A percentile compares a stretch with the other conserved stretches of the same genome.
These are phyloP conservation scores for Aureococcus anophagefferens DNA, from an alignment of 108 stramenopile genomes.

Conservation along the genomic window DNA sequence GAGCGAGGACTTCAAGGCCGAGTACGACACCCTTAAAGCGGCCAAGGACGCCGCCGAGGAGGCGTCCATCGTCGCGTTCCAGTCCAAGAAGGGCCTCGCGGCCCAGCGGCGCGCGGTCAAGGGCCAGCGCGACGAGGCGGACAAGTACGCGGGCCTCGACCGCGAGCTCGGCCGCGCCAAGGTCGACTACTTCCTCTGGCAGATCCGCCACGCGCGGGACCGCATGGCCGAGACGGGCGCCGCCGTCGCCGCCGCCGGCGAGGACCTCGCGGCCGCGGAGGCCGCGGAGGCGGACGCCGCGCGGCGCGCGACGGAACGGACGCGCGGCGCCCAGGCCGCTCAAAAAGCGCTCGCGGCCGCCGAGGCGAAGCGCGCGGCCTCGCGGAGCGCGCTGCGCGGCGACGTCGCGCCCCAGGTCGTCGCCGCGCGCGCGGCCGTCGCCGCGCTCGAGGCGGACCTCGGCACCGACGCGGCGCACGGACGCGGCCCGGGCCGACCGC, in stretches of 20 bases:
- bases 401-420: no score
- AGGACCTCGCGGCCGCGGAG: constrained; percentile 52
- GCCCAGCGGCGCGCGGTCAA: constrained; percentile 74
- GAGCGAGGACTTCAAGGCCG: constrained; percentile 41
- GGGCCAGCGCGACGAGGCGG: constrained; percentile 74
- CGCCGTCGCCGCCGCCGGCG: constrained; percentile 34
- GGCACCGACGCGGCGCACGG: no score
- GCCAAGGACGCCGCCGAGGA: constrained; percentile 56
- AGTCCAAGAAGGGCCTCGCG: constrained; percentile 80
- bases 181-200: constrained; percentile 80
- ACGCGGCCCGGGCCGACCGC: constrained; percentile 65
- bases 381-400: no score
- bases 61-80: constrained; percentile 64
- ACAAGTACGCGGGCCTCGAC: background rate
- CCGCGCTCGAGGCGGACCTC: no score
- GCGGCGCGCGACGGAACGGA: no score
- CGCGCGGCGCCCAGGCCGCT: no score
- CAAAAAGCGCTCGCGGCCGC: no score
- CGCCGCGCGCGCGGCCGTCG: no score
- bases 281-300: constrained; percentile 70
- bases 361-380: no score
- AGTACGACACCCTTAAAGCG: constrained; percentile 60
- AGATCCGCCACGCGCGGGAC: constrained; percentile 73
- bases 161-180: constrained; percentile 34
- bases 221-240: constrained; percentile 48